Evolutionary conservation across 345 rosid species (phyloP).

Genomic region (Barbarea vulgaris): DNA sequence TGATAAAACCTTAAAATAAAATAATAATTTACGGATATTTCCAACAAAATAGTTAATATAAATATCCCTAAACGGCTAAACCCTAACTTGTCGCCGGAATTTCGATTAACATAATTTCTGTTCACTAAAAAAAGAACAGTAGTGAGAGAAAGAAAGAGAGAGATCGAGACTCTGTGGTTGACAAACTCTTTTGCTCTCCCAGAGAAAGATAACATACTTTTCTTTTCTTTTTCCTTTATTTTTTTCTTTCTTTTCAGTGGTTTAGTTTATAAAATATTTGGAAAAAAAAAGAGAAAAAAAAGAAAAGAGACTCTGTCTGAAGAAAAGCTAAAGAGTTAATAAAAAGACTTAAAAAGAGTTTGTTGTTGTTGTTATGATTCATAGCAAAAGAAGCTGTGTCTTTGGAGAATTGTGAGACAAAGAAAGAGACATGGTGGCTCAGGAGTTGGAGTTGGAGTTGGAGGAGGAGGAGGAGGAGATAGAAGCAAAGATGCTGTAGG

Average conservation of each 20-base stretch:
- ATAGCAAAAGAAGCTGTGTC: constrained; percentile 21
- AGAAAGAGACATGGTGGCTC: constrained; percentile 89
- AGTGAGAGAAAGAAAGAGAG: constrained; percentile 37
- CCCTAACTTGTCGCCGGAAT: constrained; percentile 50
- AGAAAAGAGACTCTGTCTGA: constrained; percentile 25
- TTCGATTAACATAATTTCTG: constrained; percentile 37
- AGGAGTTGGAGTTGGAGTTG: constrained; percentile 58
- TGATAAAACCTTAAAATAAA: constrained; percentile 36
- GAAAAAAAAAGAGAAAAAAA: no score
- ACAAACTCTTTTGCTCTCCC: constrained; percentile 38
- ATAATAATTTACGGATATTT: constrained; percentile 19
- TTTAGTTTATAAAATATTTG: constrained; percentile 16
- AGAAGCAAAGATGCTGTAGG: constrained; percentile 99
- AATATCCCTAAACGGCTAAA: constrained; percentile 32
- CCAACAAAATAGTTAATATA: constrained; percentile 14
- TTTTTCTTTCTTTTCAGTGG: constrained; percentile 32
- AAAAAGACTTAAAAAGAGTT: constrained; percentile 12
- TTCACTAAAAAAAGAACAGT: constrained; percentile 33
- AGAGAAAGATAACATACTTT: constrained; percentile 36
- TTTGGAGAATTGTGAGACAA: constrained; percentile 29
- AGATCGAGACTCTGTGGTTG: constrained; percentile 40
- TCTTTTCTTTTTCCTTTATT: constrained; percentile 23
- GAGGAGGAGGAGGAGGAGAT: constrained; percentile 58
- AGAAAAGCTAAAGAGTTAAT: constrained; percentile 38
- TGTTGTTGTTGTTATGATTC: constrained; percentile 29